Evolutionary conservation across 2,329 filamentous ascomycete species (phyloP).

Genomic region (Emergomyces pasteurianus): DNA sequence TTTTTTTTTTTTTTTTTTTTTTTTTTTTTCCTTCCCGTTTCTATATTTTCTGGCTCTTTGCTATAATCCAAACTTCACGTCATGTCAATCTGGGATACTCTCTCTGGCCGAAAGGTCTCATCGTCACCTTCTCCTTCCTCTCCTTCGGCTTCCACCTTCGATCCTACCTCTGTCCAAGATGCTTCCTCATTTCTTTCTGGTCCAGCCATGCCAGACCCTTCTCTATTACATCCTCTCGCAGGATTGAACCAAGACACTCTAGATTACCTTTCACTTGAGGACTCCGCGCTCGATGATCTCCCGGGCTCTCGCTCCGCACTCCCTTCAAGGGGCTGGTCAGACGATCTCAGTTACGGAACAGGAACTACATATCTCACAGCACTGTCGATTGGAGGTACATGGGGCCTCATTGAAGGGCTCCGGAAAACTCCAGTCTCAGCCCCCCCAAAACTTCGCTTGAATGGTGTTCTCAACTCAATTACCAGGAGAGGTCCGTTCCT

Average conservation of each 20-base stretch:
- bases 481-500: conserved; percentile 88
- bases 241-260: conserved; percentile 86
- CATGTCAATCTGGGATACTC: conserved; percentile 50
- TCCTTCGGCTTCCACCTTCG: conserved; percentile 50
- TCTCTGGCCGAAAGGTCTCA: conserved; percentile 49
- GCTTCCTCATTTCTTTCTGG: conserved; percentile 75
- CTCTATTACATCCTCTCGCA: conserved; percentile 81
- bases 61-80: conserved; percentile 15
- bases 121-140: conserved; percentile 18
- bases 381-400: conserved; percentile 72
- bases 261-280: conserved; percentile 91
- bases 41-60: conserved; percentile 17
- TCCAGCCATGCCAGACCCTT: conserved; percentile 69
- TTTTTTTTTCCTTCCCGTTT: too few species aligned
- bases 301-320: conserved; percentile 78
- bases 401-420: conserved; percentile 85
- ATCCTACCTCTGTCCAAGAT: conserved; percentile 62
- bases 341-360: conserved; percentile 95
- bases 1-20: too few species aligned
- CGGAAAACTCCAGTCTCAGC: conserved; percentile 56
- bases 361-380: conserved; percentile 89
- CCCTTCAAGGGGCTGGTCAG: conserved; percentile 91
- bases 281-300: conserved; percentile 73
- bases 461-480: conserved; percentile 88
- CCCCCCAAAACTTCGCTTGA: conserved; percentile 82